phyloP scores from a whole-genome alignment of 2,329 filamentous ascomycete species.

The Coniochaeta ligniaria region DNA sequence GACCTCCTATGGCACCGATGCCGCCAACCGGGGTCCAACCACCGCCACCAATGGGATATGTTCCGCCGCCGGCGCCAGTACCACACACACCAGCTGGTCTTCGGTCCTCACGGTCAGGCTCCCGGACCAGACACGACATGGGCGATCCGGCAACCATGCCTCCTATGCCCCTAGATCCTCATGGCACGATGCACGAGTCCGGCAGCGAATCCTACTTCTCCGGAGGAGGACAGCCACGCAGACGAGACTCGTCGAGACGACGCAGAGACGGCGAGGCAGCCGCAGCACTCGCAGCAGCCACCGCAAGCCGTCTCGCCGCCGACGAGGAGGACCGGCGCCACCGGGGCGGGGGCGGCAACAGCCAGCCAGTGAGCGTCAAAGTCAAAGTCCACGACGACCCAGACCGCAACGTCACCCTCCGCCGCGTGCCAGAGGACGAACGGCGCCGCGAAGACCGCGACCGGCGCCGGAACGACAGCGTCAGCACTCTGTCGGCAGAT shows the following conservation, averaged over 20 bases:
- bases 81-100: neutral
- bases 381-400: slow-evolving; percentile 54
- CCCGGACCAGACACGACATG: slow-evolving; percentile 32
- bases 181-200: slow-evolving; percentile 35
- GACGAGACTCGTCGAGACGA: slow-evolving; percentile 38
- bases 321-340: slow-evolving; percentile 33
- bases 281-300: slow-evolving; percentile 38
- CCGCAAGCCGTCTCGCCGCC: slow-evolving; percentile 39
- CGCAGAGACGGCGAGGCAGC: slow-evolving; percentile 37
- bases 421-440: slow-evolving; percentile 55
- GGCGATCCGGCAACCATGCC: slow-evolving; percentile 39
- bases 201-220: slow-evolving; percentile 36
- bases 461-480: slow-evolving; percentile 38
- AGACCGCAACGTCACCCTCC: slow-evolving; percentile 53
- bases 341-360: slow-evolving; percentile 25
- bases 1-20: slow-evolving; percentile 20
- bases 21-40: neutral
- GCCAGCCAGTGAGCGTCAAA: slow-evolving; percentile 47
- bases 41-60: slow-evolving; percentile 6
- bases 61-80: slow-evolving; percentile 13
- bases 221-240: slow-evolving; percentile 28
- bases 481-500: slow-evolving; percentile 49
- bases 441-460: slow-evolving; percentile 25
- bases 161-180: slow-evolving; percentile 44
- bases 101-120: slow-evolving; percentile 20